phyloP scores from a whole-genome alignment of 768 basidiomycete genomes.

The Auriscalpium vulgare region DNA sequence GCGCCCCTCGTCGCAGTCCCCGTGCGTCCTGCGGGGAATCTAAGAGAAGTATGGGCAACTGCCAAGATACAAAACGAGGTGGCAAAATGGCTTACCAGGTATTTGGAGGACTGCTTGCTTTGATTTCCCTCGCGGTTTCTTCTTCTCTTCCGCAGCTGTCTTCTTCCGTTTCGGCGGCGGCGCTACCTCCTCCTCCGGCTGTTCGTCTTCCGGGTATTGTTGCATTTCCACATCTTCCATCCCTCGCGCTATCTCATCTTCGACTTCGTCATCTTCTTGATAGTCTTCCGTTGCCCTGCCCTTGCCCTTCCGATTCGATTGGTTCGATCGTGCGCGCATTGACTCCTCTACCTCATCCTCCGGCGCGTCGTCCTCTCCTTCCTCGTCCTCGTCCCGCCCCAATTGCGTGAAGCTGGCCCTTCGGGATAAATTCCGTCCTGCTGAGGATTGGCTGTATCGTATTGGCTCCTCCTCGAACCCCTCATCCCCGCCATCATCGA shows the following conservation, averaged over 20 bases:
- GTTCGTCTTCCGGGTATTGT: slow-evolving; percentile 22
- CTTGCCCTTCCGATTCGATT: slow-evolving; percentile 29
- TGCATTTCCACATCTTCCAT: slow-evolving; percentile 20
- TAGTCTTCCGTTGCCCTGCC: slow-evolving; percentile 24
- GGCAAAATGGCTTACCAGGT: neutral
- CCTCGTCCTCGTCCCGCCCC: neutral
- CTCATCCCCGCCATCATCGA: slow-evolving; percentile 15
- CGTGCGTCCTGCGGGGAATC: slow-evolving; percentile 13
- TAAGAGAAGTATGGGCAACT: neutral
- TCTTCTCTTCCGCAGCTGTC: neutral
- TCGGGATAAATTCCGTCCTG: neutral
- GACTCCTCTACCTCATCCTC: neutral
- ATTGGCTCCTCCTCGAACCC: slow-evolving; percentile 21
- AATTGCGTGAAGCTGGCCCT: neutral
- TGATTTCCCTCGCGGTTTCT: neutral
- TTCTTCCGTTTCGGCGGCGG: slow-evolving; percentile 9
- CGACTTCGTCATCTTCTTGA: slow-evolving; percentile 23
- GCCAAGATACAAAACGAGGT: neutral
- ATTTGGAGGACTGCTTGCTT: neutral
- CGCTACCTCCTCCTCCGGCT: slow-evolving; percentile 17
- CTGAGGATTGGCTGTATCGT: neutral
- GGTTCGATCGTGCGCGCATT: neutral
- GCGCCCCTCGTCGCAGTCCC: slow-evolving; percentile 63
- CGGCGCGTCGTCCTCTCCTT: neutral
- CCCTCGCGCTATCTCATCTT: slow-evolving; percentile 36